A percentile compares a stretch with the other conserved stretches of the same genome.
These are phyloP conservation scores for Antitrichia curtipendula DNA, from an alignment of 225 moss, liverwort and hornwort genomes.

Conservation along the genomic window DNA sequence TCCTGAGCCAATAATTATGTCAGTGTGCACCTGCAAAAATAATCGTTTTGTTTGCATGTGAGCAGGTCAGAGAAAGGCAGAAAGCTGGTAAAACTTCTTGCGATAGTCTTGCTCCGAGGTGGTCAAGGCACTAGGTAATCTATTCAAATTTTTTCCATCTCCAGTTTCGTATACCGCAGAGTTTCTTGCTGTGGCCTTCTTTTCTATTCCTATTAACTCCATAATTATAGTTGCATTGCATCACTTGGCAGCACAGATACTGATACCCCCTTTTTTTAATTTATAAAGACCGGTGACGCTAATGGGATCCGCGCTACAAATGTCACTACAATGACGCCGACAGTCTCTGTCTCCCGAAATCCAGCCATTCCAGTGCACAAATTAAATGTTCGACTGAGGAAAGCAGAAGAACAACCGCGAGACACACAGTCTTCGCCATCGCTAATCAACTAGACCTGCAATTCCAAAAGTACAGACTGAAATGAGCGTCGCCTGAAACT, in stretches of 20 bases:
- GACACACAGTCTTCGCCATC: background rate
- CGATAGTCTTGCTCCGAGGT: constrained; percentile 53
- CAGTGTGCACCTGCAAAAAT: background rate
- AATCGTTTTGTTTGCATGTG: background rate
- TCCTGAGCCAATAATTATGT: background rate
- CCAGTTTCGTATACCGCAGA: background rate
- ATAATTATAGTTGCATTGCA: background rate
- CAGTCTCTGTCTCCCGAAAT: background rate
- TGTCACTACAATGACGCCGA: background rate
- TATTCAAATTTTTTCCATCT: background rate
- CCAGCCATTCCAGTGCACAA: background rate
- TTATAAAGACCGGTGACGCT: constrained; percentile 63
- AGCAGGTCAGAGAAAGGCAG: constrained; percentile 74
- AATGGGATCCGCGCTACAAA: constrained; percentile 1
- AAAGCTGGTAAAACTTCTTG: constrained; percentile 58
- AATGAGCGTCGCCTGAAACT: background rate
- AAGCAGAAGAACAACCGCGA: background rate
- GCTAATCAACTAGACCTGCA: background rate
- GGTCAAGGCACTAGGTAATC: constrained; percentile 61
- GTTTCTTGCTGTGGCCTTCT: background rate
- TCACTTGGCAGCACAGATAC: background rate
- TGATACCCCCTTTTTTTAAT: background rate
- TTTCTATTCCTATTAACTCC: background rate
- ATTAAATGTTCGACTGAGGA: background rate
- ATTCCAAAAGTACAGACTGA: background rate